Conservation (phyloP, 1,284 basidiomycete species). For the Veloboletus limbatus region DNA sequence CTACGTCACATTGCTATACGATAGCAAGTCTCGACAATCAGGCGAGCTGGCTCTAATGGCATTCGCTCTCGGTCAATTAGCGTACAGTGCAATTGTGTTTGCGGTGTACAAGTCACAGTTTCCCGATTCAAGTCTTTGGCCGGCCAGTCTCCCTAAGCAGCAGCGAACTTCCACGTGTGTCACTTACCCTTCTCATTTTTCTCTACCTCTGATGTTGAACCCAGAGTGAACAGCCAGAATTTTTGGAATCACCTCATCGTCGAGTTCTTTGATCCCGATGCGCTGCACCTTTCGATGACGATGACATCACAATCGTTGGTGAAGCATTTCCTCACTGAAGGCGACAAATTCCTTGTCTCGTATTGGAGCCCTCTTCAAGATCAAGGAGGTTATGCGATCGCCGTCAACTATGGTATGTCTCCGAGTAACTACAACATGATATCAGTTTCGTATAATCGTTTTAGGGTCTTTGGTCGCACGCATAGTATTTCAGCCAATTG, state of each 20-base stretch:
- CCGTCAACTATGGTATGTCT: slow-evolving; percentile 84
- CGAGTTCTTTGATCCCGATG: slow-evolving; percentile 46
- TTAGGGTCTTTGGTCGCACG: slow-evolving; percentile 87
- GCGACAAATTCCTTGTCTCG: slow-evolving; percentile 88
- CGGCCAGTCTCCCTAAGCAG: slow-evolving; percentile 18
- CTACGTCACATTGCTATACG: slow-evolving; percentile 58
- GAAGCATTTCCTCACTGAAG: slow-evolving; percentile 95
- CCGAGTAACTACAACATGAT: slow-evolving; percentile 7
- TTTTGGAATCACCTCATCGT: slow-evolving; percentile 13
- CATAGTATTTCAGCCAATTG: slow-evolving; percentile 89
- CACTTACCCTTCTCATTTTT: background rate
- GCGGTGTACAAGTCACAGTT: slow-evolving; percentile 35
- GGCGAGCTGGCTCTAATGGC: slow-evolving; percentile 64
- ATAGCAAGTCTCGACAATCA: slow-evolving; percentile 30
- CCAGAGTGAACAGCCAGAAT: slow-evolving; percentile 3
- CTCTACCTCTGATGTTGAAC: background rate
- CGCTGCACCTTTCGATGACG: slow-evolving; percentile 63
- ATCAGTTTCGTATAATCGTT: slow-evolving; percentile 1
- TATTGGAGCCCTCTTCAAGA: slow-evolving; percentile 78
- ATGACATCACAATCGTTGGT: slow-evolving; percentile 87
- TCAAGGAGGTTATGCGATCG: slow-evolving; percentile 92
- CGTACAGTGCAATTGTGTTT: slow-evolving; percentile 56
- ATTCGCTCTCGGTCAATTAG: slow-evolving; percentile 79
- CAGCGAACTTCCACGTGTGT: slow-evolving; percentile 19
- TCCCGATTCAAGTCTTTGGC: slow-evolving; percentile 25